These are phyloP conservation scores for Aphanoascus verrucosus DNA, from an alignment of 2,329 filamentous ascomycete species.

Conservation along the genomic window DNA sequence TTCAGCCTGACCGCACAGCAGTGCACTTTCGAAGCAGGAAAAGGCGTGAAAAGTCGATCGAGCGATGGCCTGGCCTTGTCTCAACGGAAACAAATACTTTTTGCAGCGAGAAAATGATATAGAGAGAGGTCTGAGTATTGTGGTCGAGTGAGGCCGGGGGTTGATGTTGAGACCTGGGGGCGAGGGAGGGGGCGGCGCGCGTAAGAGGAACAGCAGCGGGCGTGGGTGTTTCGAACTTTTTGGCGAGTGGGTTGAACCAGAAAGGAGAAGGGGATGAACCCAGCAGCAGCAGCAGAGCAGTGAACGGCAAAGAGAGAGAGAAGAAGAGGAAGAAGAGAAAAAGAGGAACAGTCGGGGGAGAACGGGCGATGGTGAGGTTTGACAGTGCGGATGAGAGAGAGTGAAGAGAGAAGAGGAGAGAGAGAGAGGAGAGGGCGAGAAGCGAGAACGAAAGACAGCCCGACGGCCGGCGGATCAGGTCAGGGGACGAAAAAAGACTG, in stretches of 20 bases:
- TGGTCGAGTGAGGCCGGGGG: no score
- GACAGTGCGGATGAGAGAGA: conserved; percentile 20
- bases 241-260: not conserved
- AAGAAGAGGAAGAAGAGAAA: conserved; percentile 7
- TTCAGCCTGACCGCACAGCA: conserved; percentile 5
- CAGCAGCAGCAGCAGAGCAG: no score
- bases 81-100: no score
- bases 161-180: not conserved
- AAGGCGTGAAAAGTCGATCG: conserved; percentile 3
- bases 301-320: conserved; percentile 6
- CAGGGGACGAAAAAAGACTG: not conserved
- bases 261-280: not conserved
- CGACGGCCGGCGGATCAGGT: not conserved
- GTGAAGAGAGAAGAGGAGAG: conserved; percentile 21
- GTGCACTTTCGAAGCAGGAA: conserved; percentile 12
- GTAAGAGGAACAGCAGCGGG: not conserved
- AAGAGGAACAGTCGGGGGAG: conserved; percentile 4
- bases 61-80: not conserved
- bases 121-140: no score
- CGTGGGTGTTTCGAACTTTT: conserved; percentile 7
- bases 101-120: no score
- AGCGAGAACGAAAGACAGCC: not conserved
- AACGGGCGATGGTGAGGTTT: conserved; percentile 14
- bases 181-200: not conserved
- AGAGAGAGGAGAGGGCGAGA: conserved; percentile 18